Base-by-base conservation (phyloP, 1,284 basidiomycete genomes). In the Amylostereum areolatum region DNA sequence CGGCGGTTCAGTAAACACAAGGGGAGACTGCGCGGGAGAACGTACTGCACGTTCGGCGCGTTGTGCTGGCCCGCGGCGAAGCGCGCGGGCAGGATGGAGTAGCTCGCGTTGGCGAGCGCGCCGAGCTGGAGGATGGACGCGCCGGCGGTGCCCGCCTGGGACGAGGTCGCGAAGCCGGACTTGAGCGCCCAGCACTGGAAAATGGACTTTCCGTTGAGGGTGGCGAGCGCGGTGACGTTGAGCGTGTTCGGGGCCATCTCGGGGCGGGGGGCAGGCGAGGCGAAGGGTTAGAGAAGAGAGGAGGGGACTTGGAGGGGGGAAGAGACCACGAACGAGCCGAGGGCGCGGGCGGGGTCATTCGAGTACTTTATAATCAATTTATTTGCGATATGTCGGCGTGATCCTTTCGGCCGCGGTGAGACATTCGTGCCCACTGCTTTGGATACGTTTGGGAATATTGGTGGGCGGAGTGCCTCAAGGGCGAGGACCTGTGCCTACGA, bases 161-260 rank as follows among this genome's bases (percentile, higher is more conserved):
- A 32, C 5, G 60, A 61, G 18, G 51, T 55, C 28, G 42, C 33
- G 52, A 62, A 62, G 33, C 48, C 50, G 32, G 53, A 50, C 24
- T 51, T 8, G 46, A 62, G 50, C 12, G 56, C 52, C 61, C 61
- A 62, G 47, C 61, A 62, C 50, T 62, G 51, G 51, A 62, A 32
- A 5, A 51, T 41, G 34, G 58, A 59, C 36, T 30, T 4, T 28
- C 49, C 48, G 32, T 55, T 46, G 12, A 32, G 9, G 18, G 57
- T 54, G 3, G 55, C 45, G 51, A 61, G 42, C 9, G 59, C 55
- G 12, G 57, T 59, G 5, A 55, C 11, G 40, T 57, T 57, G 53
- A 61, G 52, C 45, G 34, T 52, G 18, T 40, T 28, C 18, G 51
- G 45, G 27, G 47, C 32, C n/a, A 45, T 24, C 30, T 3, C 24